Evolutionary conservation across 495 filamentous ascomycete genomes (phyloP), one percentile per base, ranked within the genome.

Genomic region (Copromyces sp.): DNA sequence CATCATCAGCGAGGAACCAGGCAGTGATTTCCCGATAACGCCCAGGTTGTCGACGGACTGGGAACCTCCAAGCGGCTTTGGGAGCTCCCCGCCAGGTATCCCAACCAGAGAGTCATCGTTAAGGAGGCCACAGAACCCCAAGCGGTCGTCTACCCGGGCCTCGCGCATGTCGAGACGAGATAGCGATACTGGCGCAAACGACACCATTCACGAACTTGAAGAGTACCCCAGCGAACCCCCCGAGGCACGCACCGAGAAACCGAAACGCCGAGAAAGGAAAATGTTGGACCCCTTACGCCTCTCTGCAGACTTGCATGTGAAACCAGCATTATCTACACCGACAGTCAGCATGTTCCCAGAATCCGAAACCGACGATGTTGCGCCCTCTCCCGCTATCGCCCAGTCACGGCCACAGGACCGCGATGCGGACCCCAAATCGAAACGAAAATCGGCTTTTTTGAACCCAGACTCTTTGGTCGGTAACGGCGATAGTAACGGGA

Each of bases 81-180:
- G 80, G 14, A 65, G 53, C 53, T 65, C 53, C 12, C 53, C 81
- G 68, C 86, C 79, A 74, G 80, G 86, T 11, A 91, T 93, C 68
- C 91, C 91, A 6, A 83, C 86, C 4, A 84, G 90, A 70, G 90
- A 92, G 68, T 93, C 90, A 2, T 92, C 90, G 8, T 77, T 93
- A 45, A 83, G 90, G 47, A 91, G 91, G 74, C 85, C 83, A 2
- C 80, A 81, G 12, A 73, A 77, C 8, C 78, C 77, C 20, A 85
- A 80, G 77, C 73, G 84, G 72, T 81, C 83, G 0, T 84, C 83
- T 2, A 79, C 78, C 12, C 78, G 81, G 70, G 78, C 81, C 0
- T 82, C 80, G 3, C 80, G 80, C 69, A 80, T 69, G 11, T 79
- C 83, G 16, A 83, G 76, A 77, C 80, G 80, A n/a, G 82, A 83